Base-by-base conservation (phyloP, 2,329 filamentous ascomycete species). In the Penicillium sp. region DNA sequence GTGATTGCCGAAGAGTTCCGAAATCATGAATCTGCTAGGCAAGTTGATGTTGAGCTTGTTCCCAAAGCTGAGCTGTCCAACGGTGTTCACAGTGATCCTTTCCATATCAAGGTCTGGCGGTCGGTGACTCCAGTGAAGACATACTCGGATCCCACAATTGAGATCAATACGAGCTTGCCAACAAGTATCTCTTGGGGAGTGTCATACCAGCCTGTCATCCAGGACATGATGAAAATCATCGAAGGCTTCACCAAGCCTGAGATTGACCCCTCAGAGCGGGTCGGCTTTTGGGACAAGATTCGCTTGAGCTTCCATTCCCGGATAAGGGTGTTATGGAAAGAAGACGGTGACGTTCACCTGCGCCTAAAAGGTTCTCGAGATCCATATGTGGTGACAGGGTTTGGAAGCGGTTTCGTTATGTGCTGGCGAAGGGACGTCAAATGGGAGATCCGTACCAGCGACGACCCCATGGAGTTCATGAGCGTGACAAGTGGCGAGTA, bases 171-270 rank as follows among this genome's bases (percentile, higher is more conserved):
- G 2, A 89, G 87, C 47, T 84, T 93, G 52, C 90, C 95, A 2
- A 99, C 94, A 0, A 86, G 90, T 37, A 93, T 99, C 46, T 97
- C 93, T 0, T 99, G 94, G 95, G 92, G 92, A 7, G 92, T 94
- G 39, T 96, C 92, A 2, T 99, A 97, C 66, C 95, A 99, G 67
- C 94, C 95, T 23, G 93, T 93, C 1, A 93, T 99, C 42, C 94
- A 99, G 70, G 95, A 99, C 67, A 96, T 97, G 89, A 99, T 99
- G 94, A 97, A 97, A 83, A 92, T 92, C 21, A 89, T 99, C 55
- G 94, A 99, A 73, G 93, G 90, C 2, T 97, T 99, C 69, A 97
- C 93, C 1, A 99, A 99, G 68, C 91, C 93, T 7, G 92, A 93
- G 57, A 80, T 97, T 23, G 95, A 99, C 69, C 88, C 90, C 1